These are phyloP conservation scores for Cladophialophora chaetospira DNA, from an alignment of 2,329 filamentous ascomycete genomes.

Conservation along the genomic window DNA sequence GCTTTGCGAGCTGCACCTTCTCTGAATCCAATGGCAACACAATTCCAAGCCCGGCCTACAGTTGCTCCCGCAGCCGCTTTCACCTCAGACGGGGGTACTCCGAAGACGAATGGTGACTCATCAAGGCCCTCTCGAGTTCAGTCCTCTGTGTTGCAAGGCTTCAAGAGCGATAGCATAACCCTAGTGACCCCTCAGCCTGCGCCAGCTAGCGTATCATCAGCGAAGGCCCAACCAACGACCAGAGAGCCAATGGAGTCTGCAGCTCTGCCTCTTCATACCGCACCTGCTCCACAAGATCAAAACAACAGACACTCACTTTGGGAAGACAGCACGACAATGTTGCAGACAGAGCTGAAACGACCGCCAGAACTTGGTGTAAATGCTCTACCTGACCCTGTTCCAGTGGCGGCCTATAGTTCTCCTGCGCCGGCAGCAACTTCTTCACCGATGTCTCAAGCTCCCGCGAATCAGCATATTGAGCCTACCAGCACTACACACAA, in stretches of 20 bases:
- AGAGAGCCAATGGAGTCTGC: no score
- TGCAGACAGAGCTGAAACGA: no score
- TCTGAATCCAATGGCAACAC: not conserved
- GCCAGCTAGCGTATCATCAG: not conserved
- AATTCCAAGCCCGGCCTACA: not conserved
- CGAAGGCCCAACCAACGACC: not conserved
- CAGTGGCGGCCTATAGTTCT: not conserved
- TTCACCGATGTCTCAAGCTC: not conserved
- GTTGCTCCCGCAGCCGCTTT: not conserved
- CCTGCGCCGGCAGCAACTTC: not conserved
- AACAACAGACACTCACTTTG: no score
- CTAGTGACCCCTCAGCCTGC: not conserved
- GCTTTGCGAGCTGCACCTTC: not conserved
- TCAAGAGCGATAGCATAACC: not conserved
- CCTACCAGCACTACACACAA: constrained; percentile 11
- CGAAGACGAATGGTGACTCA: not conserved
- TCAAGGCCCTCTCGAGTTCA: not conserved
- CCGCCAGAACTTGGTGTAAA: no score
- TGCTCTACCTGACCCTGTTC: not conserved
- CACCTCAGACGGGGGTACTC: not conserved
- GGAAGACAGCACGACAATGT: no score
- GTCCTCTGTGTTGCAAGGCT: not conserved
- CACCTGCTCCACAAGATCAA: no score
- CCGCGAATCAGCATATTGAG: not conserved
- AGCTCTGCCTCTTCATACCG: not conserved